Conservation (phyloP, 192 early-diverging fungal genomes). For the Entomortierella chlamydospora region DNA sequence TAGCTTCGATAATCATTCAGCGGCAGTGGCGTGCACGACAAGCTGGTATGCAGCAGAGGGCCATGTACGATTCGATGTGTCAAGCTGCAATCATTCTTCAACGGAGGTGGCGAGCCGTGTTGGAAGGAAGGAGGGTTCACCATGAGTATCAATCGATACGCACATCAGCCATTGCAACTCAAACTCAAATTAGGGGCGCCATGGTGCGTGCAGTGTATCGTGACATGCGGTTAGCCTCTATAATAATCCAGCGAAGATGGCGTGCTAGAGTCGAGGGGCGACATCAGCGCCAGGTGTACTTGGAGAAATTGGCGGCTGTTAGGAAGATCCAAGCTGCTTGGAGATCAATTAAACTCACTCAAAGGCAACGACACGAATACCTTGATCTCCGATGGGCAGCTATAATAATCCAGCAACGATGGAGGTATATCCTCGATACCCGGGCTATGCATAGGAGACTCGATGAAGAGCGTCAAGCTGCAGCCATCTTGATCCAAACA, state of each 20-base stretch:
- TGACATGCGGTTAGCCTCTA: conserved; percentile 28
- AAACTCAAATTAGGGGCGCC: conserved; percentile 32
- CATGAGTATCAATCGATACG: conserved; percentile 19
- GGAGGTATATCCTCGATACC: conserved; percentile 23
- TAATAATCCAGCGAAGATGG: conserved; percentile 30
- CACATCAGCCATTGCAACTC: conserved; percentile 15
- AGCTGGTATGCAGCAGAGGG: conserved; percentile 15
- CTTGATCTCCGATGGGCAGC: conserved; percentile 33
- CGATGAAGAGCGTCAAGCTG: conserved; percentile 12
- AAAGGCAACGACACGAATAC: conserved; percentile 17
- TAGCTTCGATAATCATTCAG: conserved; percentile 36
- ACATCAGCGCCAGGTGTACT: conserved; percentile 16
- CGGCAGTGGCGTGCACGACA: conserved; percentile 38
- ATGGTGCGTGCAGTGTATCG: conserved; percentile 15
- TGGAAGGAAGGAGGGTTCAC: conserved; percentile 25
- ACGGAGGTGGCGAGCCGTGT: conserved; percentile 30
- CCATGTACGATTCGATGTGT: conserved; percentile 3
- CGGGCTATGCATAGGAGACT: neutral
- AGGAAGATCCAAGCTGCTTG: conserved; percentile 27
- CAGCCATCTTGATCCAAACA: conserved; percentile 35
- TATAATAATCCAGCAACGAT: conserved; percentile 29
- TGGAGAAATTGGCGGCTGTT: conserved; percentile 28
- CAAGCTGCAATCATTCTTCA: conserved; percentile 32
- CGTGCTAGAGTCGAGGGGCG: conserved; percentile 17
- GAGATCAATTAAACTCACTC: conserved; percentile 21